Conservation (phyloP, 139 green algal genomes). For the Volvox reticuliferus region DNA sequence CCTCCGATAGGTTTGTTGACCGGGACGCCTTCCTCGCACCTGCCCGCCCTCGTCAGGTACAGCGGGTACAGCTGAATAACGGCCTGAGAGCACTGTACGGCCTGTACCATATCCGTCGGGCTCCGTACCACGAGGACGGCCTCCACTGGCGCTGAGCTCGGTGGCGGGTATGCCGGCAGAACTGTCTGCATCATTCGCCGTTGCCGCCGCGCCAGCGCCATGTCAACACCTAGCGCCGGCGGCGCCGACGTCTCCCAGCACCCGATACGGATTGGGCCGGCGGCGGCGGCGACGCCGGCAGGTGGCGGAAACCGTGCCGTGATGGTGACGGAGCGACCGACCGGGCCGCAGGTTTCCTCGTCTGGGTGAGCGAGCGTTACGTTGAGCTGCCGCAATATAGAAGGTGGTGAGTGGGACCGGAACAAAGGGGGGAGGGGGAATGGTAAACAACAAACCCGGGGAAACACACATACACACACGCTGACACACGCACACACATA, state of each 20-base stretch:
- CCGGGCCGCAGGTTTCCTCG: neutral
- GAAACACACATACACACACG: no score
- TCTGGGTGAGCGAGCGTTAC: neutral
- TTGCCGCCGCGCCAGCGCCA: neutral
- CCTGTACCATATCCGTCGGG: constrained; percentile 2
- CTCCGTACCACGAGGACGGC: constrained; percentile 3
- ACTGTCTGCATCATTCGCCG: neutral
- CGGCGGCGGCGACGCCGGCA: neutral
- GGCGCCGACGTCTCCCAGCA: constrained; percentile 1
- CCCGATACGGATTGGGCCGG: neutral
- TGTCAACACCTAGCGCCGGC: neutral
- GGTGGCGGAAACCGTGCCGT: neutral
- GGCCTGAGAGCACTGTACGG: constrained; percentile 30
- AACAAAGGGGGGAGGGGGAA: no score
- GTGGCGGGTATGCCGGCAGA: neutral
- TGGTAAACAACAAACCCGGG: no score
- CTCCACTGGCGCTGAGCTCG: neutral
- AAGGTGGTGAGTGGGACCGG: no score
- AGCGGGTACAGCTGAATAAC: constrained; percentile 27
- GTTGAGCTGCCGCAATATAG: constrained; percentile 10
- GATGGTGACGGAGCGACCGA: neutral
- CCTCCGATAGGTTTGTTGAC: no score
- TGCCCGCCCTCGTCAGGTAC: neutral
- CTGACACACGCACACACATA: no score
- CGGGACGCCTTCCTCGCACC: neutral